phyloP scores from a whole-genome alignment of 2,329 filamentous ascomycete genomes.

The Hypoxylon sp. region DNA sequence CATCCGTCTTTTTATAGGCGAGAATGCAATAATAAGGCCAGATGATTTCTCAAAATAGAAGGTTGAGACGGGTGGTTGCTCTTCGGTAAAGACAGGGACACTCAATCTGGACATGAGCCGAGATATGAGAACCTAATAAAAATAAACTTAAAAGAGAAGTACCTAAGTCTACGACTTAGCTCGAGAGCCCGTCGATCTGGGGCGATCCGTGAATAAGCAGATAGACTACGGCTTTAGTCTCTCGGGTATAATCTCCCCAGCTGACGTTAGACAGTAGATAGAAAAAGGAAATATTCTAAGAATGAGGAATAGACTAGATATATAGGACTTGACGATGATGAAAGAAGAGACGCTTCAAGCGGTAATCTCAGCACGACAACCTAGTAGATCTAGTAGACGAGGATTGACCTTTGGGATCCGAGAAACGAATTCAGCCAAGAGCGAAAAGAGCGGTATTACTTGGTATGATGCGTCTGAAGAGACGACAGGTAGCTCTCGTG shows the following conservation, averaged over 20 bases:
- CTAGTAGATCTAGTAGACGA: conserved; percentile 12
- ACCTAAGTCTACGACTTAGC: conserved; percentile 7
- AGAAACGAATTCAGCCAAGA: conserved; percentile 21
- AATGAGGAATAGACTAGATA: conserved; percentile 14
- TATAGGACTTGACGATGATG: conserved; percentile 11
- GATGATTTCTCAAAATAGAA: conserved; percentile 42
- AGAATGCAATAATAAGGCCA: conserved; percentile 29
- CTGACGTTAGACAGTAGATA: conserved; percentile 4
- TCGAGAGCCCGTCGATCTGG: conserved; percentile 5
- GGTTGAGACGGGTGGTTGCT: conserved; percentile 38
- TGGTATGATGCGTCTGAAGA: conserved; percentile 34
- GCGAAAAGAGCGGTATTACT: conserved; percentile 34
- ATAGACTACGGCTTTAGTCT: conserved; percentile 17
- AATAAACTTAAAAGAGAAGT: conserved; percentile 15
- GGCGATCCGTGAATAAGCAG: conserved; percentile 19
- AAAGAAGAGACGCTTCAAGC: conserved; percentile 13
- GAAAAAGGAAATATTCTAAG: conserved; percentile 8
- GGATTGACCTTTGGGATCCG: conserved; percentile 18
- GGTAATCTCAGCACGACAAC: conserved; percentile 23
- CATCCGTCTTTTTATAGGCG: conserved; percentile 41
- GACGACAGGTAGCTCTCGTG: conserved; percentile 30
- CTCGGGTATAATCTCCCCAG: conserved; percentile 10
- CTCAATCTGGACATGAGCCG: conserved; percentile 32
- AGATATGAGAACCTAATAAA: conserved; percentile 28
- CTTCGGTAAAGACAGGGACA: conserved; percentile 31